Base-by-base conservation (phyloP, 305 asterid species). In the Fraxinus albicans region DNA sequence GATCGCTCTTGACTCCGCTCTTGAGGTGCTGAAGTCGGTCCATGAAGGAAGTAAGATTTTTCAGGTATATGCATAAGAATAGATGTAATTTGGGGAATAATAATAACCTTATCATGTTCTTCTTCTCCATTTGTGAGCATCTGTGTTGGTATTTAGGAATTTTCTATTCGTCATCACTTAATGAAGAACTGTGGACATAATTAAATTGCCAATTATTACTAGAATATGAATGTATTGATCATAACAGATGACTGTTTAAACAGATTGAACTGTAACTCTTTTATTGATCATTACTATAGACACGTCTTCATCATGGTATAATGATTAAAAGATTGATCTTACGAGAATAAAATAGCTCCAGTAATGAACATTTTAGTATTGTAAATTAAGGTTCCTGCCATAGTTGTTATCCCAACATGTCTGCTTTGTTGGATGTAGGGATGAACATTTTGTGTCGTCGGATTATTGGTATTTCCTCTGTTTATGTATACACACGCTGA, bases 21-120 rank as follows among this genome's bases (percentile, higher is more conserved):
- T 90, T 25, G 91, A 84, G 81, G 91, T 94, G 78, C 95, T 96
- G 29, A 89, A 88, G 87, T 96, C 97, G 23, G 91, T 92, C 73
- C 94, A 85, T 44, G 89, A 92, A 78, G 94, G 94, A 90, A 96
- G 99, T 83, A 94, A 90, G 86, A 91, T 93, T 79, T 91, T 89
- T 77, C 98, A 96, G 98, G 99, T 96, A 87, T 19, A 33, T 33
- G 1, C 36, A 6, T 77, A 29, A 65, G 40, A 25, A 6, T 27
- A 76, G 7, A 19, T 55, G 33, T 23, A 63, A 63, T 63, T 21
- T 25, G 34, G 70, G 33, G 73, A 63, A 21, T 58, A 58, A 7
- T 58, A 25, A 63, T 60, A 60, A 60, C 15, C 34, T 63, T 25
- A 63, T 10, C 8, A 8, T 63, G 73, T 63, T 63, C 53, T 44